A percentile compares a stretch with the other conserved stretches of the same genome.
phyloP scores from a whole-genome alignment of 176 grass and related monocot species.

The Panicum miliaceum region DNA sequence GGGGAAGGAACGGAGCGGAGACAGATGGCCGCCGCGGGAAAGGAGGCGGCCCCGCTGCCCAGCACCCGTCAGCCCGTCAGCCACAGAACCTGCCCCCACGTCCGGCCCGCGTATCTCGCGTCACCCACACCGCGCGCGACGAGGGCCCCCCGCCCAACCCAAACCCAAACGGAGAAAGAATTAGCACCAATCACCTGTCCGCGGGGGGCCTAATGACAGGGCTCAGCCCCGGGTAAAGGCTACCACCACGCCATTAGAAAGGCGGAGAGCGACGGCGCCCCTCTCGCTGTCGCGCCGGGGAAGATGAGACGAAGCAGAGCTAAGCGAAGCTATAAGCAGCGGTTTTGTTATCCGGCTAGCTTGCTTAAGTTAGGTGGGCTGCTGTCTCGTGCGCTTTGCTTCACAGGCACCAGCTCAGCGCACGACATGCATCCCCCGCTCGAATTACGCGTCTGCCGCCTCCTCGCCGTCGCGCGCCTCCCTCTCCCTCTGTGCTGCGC shows the following conservation, averaged over 20 bases:
- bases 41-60: neutral
- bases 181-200: conserved; percentile 35
- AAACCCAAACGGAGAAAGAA: neutral
- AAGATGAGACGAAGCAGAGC: conserved; percentile 54
- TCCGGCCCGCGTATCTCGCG: conserved; percentile 22
- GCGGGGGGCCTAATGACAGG: neutral
- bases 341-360: neutral
- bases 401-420: conserved; percentile 61
- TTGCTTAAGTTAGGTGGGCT: conserved; percentile 27
- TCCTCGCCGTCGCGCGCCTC: neutral
- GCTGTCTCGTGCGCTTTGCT: conserved; percentile 43
- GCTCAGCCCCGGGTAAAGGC: conserved; percentile 19
- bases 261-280: conserved; percentile 46
- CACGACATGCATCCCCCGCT: conserved; percentile 49
- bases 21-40: neutral
- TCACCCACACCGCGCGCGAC: neutral
- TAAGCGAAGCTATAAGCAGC: neutral
- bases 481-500: neutral
- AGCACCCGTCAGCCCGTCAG: conserved; percentile 31
- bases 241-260: neutral
- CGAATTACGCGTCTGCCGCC: conserved; percentile 61
- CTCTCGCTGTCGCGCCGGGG: conserved; percentile 11
- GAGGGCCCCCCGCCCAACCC: neutral
- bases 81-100: conserved; percentile 11
- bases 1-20: neutral